Evolutionary conservation across 768 basidiomycete genomes (phyloP).

Genomic region (Agaricus sinodeliciosus): DNA sequence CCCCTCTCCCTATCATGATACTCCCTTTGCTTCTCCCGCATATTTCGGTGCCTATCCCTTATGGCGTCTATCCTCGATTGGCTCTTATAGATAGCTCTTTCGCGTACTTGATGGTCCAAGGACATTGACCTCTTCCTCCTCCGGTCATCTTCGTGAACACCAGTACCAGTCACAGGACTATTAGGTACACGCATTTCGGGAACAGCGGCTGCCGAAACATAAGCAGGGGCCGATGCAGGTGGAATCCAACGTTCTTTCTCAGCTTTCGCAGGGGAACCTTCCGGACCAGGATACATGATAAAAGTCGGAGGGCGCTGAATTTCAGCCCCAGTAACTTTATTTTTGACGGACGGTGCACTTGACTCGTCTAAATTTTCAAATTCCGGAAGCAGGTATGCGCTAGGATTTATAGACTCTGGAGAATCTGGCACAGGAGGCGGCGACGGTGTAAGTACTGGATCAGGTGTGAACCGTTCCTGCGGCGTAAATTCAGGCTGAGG

Average conservation of each 20-base stretch:
- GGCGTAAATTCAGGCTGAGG: neutral
- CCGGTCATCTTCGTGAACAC: neutral
- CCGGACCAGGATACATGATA: neutral
- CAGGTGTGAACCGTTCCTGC: constrained; percentile 1
- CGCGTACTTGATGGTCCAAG: neutral
- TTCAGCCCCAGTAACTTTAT: neutral
- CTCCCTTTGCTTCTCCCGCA: neutral
- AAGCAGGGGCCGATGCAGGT: neutral
- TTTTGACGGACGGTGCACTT: neutral
- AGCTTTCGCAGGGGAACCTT: neutral
- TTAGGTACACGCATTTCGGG: neutral
- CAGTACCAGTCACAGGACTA: neutral
- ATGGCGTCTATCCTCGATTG: neutral
- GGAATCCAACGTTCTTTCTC: neutral
- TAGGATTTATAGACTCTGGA: constrained; percentile 1
- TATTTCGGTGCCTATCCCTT: neutral
- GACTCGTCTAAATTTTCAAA: neutral
- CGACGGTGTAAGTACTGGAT: neutral
- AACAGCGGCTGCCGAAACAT: neutral
- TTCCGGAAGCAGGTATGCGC: constrained; percentile 3
- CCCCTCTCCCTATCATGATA: neutral
- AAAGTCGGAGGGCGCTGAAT: constrained; percentile 2
- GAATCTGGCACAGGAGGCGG: neutral
- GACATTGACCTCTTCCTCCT: constrained; percentile 6
- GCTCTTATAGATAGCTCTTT: neutral